Evolutionary conservation across 1,284 basidiomycete genomes (phyloP).

Genomic region (Dichomitus squalens): DNA sequence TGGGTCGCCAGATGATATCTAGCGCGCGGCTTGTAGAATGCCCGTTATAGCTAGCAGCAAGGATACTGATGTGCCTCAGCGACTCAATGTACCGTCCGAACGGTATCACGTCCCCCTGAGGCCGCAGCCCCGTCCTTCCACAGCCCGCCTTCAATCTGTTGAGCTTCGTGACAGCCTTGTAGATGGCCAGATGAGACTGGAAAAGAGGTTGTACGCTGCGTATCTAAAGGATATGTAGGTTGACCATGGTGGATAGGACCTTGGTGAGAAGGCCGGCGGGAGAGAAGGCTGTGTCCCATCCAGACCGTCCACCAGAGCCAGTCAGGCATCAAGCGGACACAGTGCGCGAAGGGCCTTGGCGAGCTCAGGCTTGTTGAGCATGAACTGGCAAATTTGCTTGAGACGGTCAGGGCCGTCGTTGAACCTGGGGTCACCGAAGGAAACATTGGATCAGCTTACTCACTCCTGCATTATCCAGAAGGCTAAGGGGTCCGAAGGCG

Average conservation of each 20-base stretch:
- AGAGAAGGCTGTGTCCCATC: constrained; percentile 25
- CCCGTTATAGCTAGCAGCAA: too few relatives aligned
- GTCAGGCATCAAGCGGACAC: constrained; percentile 21
- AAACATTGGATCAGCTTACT: too few relatives aligned
- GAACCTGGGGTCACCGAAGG: constrained; percentile 15
- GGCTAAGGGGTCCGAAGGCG: too few relatives aligned
- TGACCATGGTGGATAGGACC: constrained; percentile 22
- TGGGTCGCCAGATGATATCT: too few relatives aligned
- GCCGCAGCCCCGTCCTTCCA: constrained; percentile 29
- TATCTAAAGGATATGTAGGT: constrained; percentile 25
- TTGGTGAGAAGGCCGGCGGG: constrained; percentile 23
- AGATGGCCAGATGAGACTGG: constrained; percentile 22
- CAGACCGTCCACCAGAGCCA: constrained; percentile 8
- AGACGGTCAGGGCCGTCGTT: constrained; percentile 21
- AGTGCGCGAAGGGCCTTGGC: constrained; percentile 22
- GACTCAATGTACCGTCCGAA: constrained; percentile 23
- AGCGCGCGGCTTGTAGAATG: too few relatives aligned
- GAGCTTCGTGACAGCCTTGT: constrained; percentile 23
- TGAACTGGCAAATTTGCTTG: constrained; percentile 19
- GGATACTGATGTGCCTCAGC: constrained; percentile 21
- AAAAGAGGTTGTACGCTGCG: constrained; percentile 27
- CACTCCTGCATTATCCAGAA: too few relatives aligned
- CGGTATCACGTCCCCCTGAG: constrained; percentile 25
- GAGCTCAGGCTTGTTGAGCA: constrained; percentile 19
- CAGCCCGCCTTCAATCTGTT: constrained; percentile 21